Evolutionary conservation across 2,329 filamentous ascomycete genomes (phyloP), one percentile per base, ranked within the genome.

Genomic region (Anisogramma anomala): DNA sequence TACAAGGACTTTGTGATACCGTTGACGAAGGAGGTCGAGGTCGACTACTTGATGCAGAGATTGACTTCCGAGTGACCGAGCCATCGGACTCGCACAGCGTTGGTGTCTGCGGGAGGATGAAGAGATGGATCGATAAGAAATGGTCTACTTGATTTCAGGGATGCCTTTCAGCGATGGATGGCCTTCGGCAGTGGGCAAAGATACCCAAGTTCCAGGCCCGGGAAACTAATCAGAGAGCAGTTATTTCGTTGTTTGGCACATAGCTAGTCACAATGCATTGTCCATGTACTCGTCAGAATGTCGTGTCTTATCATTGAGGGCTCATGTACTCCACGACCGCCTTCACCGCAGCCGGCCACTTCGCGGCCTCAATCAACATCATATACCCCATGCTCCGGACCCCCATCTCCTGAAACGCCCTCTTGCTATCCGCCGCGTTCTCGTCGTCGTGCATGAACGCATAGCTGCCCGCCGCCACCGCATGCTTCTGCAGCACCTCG

Each of bases 31-130:
- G 82, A 87, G 49, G 89, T 98, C 30, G 91, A 98, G 68, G 87
- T 98, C 8, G 91, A 98, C 54, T 98, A 98, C 60, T 68, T 98
- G 52, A 94, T 98, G 85, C 86, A 96, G 63, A 75, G 91, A 49
- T 66, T 98, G 40, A 75, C 77, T 11, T 55, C 43, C 41, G 41
- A 45, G 40, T 43, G 20, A 39, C 26, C 19, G 17, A 15, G n/a
- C n/a, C n/a, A n/a, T 27, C 35, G 28, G 28, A 15, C 34, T 28
- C 6, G 15, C 11, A 14, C 23, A 40, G 23, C 11, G n/a, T 25
- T 17, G n/a, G 17, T 19, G 18, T 39, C 11, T 15, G 10, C 1
- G 26, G 22, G n/a, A 8, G 9, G 23, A 26, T 44, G 17, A 13
- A 9, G 15, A 30, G 44, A 25, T 10, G 36, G 35, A 36, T 14